A percentile compares a stretch with the other conserved stretches of the same genome.
Conservation (phyloP, 495 filamentous ascomycete species). For the Margaritispora aquatica region DNA sequence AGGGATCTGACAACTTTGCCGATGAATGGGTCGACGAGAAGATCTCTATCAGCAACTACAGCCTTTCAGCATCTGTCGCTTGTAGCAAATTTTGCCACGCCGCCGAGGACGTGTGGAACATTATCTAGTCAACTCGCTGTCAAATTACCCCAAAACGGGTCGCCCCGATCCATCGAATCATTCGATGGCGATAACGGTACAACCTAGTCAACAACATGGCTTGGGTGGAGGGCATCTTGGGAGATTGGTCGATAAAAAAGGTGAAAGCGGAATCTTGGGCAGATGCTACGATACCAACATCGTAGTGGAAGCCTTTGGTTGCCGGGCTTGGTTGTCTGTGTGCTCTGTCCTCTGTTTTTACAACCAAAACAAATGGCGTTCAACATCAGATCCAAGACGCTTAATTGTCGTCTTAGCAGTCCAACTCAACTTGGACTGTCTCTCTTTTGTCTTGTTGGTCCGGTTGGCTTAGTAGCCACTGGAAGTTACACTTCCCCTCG, state of each 20-base stretch:
- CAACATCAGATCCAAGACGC: conserved; percentile 71
- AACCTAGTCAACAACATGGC: neutral
- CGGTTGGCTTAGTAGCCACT: neutral
- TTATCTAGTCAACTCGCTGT: conserved; percentile 51
- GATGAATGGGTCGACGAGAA: conserved; percentile 92
- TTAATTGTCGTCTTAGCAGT: conserved; percentile 53
- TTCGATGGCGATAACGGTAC: conserved; percentile 5
- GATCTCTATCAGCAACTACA: conserved; percentile 97
- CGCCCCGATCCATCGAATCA: conserved; percentile 12
- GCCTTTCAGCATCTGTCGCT: conserved; percentile 90
- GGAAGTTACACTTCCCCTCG: neutral
- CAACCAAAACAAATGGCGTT: conserved; percentile 75
- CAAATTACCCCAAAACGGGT: conserved; percentile 8
- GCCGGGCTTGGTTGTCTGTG: conserved; percentile 35
- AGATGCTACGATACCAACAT: conserved; percentile 48
- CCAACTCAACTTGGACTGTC: conserved; percentile 63
- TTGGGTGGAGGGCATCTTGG: conserved; percentile 4
- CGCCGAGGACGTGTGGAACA: conserved; percentile 92
- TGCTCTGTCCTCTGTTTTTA: conserved; percentile 69
- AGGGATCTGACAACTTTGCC: conserved; percentile 91
- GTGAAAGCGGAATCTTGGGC: conserved; percentile 29
- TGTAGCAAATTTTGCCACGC: conserved; percentile 99
- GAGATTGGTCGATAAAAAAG: conserved; percentile 21
- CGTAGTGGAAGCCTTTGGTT: conserved; percentile 29
- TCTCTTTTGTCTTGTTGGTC: conserved; percentile 25